A percentile compares a stretch with the other conserved stretches of the same genome.
These are phyloP conservation scores for Rhytidhysteron rufulum DNA, from an alignment of 2,329 filamentous ascomycete genomes.

Conservation along the genomic window DNA sequence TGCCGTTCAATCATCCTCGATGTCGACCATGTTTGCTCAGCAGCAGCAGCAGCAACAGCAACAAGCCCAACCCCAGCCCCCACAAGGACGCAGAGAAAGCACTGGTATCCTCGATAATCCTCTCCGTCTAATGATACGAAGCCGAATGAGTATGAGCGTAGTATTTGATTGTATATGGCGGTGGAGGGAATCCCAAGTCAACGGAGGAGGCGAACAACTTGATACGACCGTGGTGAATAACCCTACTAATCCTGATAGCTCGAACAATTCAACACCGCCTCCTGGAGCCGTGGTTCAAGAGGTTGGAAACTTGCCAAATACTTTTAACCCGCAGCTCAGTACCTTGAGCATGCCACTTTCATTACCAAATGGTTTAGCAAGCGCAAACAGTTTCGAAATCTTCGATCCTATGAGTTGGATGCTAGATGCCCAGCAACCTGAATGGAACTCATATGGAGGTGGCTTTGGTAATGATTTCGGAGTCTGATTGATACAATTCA, in stretches of 20 bases:
- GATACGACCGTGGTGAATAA: conserved; percentile 74
- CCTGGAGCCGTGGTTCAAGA: conserved; percentile 32
- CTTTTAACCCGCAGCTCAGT: conserved; percentile 34
- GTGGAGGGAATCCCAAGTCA: conserved; percentile 66
- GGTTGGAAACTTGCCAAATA: conserved; percentile 23
- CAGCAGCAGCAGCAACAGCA: conserved; percentile 25
- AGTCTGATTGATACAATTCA: conserved; percentile 13
- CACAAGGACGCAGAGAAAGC: conserved; percentile 22
- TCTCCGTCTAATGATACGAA: conserved; percentile 76
- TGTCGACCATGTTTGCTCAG: conserved; percentile 27
- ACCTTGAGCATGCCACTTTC: conserved; percentile 51
- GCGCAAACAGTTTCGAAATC: conserved; percentile 56
- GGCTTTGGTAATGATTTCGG: conserved; percentile 5
- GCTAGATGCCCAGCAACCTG: conserved; percentile 65
- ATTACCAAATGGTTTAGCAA: conserved; percentile 53
- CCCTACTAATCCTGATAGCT: conserved; percentile 78
- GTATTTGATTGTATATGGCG: conserved; percentile 83
- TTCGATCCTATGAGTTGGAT: conserved; percentile 95
- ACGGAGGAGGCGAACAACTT: conserved; percentile 44
- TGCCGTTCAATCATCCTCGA: conserved; percentile 26
- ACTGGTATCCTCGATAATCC: conserved; percentile 57
- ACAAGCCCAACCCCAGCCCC: conserved; percentile 16
- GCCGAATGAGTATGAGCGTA: conserved; percentile 78
- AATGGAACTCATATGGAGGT: conserved; percentile 23
- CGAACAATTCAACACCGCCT: conserved; percentile 58